Conservation (phyloP, 75 land plant genomes). For the Adiantum capillusveneris region DNA sequence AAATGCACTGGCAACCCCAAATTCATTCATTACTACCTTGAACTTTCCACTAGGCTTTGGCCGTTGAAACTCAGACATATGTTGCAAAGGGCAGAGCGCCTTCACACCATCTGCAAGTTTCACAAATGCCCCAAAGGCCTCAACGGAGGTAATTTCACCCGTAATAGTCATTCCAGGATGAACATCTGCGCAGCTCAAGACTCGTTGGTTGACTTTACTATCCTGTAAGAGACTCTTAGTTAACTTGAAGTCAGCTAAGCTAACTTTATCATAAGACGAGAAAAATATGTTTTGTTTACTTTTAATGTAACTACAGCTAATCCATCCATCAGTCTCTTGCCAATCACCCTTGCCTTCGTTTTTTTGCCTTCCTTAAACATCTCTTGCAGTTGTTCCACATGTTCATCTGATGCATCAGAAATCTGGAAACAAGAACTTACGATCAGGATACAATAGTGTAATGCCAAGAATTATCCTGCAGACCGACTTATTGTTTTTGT, state of each 20-base stretch:
- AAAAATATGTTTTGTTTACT: slow-evolving; percentile 28
- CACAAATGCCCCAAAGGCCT: slow-evolving; percentile 69
- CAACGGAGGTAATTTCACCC: slow-evolving; percentile 58
- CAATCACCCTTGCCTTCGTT: slow-evolving; percentile 69
- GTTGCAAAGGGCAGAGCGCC: slow-evolving; percentile 84
- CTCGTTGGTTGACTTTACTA: slow-evolving; percentile 60
- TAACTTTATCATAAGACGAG: not conserved
- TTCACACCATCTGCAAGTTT: slow-evolving; percentile 75
- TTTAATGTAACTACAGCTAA: slow-evolving; percentile 65
- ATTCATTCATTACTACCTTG: too few relatives aligned
- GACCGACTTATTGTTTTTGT: too few relatives aligned
- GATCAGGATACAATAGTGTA: too few relatives aligned
- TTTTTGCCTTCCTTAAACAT: slow-evolving; percentile 58
- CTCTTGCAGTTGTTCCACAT: slow-evolving; percentile 57
- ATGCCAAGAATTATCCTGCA: too few relatives aligned
- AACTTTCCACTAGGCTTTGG: slow-evolving; percentile 70
- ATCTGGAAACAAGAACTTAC: slow-evolving; percentile 40
- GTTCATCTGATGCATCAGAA: slow-evolving; percentile 64
- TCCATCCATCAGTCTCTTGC: slow-evolving; percentile 75
- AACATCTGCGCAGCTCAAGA: slow-evolving; percentile 75
- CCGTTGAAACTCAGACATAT: slow-evolving; percentile 88
- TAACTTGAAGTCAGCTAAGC: too few relatives aligned
- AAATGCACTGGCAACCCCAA: too few relatives aligned
- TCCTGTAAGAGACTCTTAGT: too few relatives aligned
- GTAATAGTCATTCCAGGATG: slow-evolving; percentile 80